These are phyloP conservation scores for Gossypium davidsonii DNA, from an alignment of 441 rosid species.

Conservation along the genomic window DNA sequence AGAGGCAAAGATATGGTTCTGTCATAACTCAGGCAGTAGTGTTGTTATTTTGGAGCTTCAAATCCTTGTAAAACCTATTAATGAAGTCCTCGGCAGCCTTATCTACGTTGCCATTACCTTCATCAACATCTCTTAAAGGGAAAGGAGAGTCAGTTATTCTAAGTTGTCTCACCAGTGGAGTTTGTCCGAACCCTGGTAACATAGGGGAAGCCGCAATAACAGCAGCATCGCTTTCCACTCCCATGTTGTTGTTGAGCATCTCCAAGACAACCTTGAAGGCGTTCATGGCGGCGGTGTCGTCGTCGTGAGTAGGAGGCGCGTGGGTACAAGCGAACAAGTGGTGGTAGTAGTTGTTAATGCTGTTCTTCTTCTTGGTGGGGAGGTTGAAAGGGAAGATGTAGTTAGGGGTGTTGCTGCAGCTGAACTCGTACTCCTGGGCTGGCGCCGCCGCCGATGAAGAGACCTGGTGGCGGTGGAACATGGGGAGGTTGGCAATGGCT, in stretches of 20 bases:
- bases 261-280: background rate
- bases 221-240: too few species aligned
- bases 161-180: background rate
- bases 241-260: background rate
- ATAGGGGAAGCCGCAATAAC: background rate
- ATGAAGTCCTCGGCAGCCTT: background rate
- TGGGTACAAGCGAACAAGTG: slow-evolving; percentile 51
- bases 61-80: background rate
- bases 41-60: background rate
- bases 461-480: slow-evolving; percentile 42
- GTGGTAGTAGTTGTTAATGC: slow-evolving; percentile 21
- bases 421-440: slow-evolving; percentile 71
- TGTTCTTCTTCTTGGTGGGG: slow-evolving; percentile 33
- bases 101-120: background rate
- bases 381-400: slow-evolving; percentile 34
- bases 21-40: background rate
- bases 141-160: background rate
- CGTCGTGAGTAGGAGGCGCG: slow-evolving; percentile 55
- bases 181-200: background rate
- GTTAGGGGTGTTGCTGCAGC: slow-evolving; percentile 80
- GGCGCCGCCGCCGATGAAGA: background rate
- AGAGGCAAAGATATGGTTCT: too few species aligned
- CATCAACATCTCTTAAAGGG: background rate
- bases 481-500: slow-evolving; percentile 62
- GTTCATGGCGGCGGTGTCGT: slow-evolving; percentile 13